Evolutionary conservation across 2,329 filamentous ascomycete species (phyloP).

Genomic region (Huntiella omanensis): DNA sequence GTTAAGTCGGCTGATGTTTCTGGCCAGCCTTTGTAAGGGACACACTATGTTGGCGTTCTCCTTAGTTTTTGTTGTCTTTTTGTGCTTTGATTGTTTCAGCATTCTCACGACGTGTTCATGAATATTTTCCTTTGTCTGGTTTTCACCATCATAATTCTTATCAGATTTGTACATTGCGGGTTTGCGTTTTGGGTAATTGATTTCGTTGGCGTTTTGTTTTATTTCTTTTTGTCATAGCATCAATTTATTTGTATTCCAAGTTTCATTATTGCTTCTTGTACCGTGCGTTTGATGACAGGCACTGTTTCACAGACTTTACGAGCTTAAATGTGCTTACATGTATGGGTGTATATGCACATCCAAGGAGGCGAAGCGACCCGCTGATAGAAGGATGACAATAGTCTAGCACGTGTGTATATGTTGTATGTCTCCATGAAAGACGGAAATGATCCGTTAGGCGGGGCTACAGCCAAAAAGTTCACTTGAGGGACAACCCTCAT

Average conservation of each 20-base stretch:
- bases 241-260: not conserved
- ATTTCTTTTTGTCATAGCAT: not conserved
- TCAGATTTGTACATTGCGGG: not conserved
- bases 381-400: no score
- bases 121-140: not conserved
- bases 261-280: not conserved
- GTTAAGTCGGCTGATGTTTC: conserved; percentile 21
- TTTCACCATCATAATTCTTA: not conserved
- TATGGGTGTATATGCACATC: not conserved
- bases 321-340: not conserved
- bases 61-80: not conserved
- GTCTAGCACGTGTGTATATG: no score
- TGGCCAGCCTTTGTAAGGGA: conserved; percentile 17
- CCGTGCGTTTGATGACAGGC: not conserved
- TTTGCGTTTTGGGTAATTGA: not conserved
- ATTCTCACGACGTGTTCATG: conserved; percentile 2
- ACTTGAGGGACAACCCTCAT: no score
- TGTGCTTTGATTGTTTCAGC: conserved; percentile 2
- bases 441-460: no score
- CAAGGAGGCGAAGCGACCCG: no score
- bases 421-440: no score
- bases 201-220: not conserved
- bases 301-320: not conserved
- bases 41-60: not conserved
- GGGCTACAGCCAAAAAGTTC: no score